These are phyloP conservation scores for Samsoniella hepiali DNA, from an alignment of 2,329 filamentous ascomycete species.

Conservation along the genomic window DNA sequence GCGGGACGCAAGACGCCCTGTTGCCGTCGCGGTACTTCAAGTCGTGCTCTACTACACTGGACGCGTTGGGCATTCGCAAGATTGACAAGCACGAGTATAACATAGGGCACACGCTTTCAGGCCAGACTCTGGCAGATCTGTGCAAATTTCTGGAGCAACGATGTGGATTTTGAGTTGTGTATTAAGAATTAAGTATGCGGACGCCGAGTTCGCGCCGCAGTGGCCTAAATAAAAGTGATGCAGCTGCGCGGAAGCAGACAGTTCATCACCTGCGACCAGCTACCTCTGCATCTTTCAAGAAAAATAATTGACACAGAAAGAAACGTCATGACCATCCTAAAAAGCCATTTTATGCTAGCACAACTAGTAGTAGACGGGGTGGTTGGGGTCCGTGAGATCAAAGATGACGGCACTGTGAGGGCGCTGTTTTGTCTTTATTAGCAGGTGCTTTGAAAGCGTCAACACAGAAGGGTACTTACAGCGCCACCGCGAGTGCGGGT, in stretches of 20 bases:
- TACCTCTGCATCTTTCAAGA: background rate
- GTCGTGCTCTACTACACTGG: background rate
- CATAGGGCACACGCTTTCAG: background rate
- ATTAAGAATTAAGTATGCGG: conserved; percentile 2
- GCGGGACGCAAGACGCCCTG: background rate
- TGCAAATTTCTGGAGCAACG: background rate
- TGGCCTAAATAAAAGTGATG: background rate
- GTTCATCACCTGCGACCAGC: background rate
- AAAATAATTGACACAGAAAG: conserved; percentile 3
- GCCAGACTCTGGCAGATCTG: background rate
- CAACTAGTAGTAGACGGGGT: conserved; percentile 47
- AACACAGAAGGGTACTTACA: conserved; percentile 19
- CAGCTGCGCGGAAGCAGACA: background rate
- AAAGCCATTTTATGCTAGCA: background rate
- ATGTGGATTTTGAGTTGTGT: background rate
- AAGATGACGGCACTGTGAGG: conserved; percentile 57
- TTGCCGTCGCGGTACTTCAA: background rate
- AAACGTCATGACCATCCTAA: background rate
- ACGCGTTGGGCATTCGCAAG: background rate
- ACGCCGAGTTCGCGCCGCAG: background rate
- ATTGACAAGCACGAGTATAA: background rate
- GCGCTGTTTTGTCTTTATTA: conserved; percentile 28
- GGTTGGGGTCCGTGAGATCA: conserved; percentile 51
- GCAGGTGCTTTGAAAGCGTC: background rate
- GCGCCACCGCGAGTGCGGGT: conserved; percentile 51